These are phyloP conservation scores for Emmonsia crescens DNA, from an alignment of 2,329 filamentous ascomycete genomes.

Conservation along the genomic window DNA sequence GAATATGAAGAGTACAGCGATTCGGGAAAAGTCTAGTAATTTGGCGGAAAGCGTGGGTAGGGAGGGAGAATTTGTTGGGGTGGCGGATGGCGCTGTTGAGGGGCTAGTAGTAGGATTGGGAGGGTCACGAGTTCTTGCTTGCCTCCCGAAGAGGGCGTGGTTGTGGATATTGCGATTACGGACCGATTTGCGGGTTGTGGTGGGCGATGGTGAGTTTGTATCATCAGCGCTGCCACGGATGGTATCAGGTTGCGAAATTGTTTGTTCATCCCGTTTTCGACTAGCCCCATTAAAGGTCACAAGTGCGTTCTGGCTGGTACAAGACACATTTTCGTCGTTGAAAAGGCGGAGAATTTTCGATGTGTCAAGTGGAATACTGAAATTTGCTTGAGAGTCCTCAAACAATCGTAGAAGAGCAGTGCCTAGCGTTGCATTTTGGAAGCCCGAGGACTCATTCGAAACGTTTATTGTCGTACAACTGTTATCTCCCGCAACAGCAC, in stretches of 20 bases:
- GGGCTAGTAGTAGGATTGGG: constrained; percentile 7
- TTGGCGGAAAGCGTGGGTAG: constrained; percentile 10
- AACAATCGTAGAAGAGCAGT: constrained; percentile 67
- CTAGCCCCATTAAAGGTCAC: constrained; percentile 63
- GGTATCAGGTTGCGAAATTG: neutral
- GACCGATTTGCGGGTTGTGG: neutral
- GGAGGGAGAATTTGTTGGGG: constrained; percentile 16
- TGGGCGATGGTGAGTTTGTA: neutral
- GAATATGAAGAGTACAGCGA: constrained; percentile 19
- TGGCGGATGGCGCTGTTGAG: constrained; percentile 17
- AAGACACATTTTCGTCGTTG: constrained; percentile 64
- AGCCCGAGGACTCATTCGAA: constrained; percentile 28
- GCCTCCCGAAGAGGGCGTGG: neutral
- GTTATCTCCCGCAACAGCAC: constrained; percentile 40
- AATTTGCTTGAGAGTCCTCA: constrained; percentile 52
- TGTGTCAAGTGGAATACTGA: constrained; percentile 62
- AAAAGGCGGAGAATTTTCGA: constrained; percentile 64
- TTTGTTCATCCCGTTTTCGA: constrained; percentile 15
- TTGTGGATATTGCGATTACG: neutral
- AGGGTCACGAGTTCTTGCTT: neutral
- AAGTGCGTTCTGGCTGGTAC: constrained; percentile 73
- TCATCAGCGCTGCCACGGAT: constrained; percentile 1
- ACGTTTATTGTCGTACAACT: constrained; percentile 44
- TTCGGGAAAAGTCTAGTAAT: constrained; percentile 19
- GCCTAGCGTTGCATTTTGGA: constrained; percentile 66